These are phyloP conservation scores for Ganoderma boninense DNA, from an alignment of 1,284 basidiomycete genomes.

Conservation along the genomic window DNA sequence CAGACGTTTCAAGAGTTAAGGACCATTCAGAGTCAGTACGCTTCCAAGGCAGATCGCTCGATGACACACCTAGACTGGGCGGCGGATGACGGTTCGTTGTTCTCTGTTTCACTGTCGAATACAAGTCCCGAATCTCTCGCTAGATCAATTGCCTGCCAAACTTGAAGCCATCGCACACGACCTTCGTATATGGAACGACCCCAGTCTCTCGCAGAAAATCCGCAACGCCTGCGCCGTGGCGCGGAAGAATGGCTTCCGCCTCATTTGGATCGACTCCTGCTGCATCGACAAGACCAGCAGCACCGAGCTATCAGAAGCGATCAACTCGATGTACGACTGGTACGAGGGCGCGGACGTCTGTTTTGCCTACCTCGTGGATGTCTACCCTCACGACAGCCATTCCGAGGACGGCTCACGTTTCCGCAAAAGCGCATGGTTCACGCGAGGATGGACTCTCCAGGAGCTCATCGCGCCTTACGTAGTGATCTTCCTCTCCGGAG, in stretches of 20 bases:
- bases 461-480: not conserved
- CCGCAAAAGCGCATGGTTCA: not conserved
- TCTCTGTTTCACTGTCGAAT: too few relatives aligned
- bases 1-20: too few relatives aligned
- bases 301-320: not conserved
- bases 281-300: slow-evolving; percentile 3
- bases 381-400: not conserved
- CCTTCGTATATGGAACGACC: not conserved
- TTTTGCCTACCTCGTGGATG: not conserved
- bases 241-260: not conserved
- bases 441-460: not conserved
- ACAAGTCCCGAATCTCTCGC: too few relatives aligned
- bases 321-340: slow-evolving; percentile 2
- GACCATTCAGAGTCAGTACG: not conserved
- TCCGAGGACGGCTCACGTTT: not conserved
- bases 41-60: too few relatives aligned
- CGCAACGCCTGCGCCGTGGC: not conserved
- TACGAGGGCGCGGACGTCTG: not conserved
- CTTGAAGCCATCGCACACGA: too few relatives aligned
- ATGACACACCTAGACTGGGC: too few relatives aligned
- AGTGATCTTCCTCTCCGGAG: not conserved
- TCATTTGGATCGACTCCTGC: not conserved
- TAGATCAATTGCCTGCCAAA: too few relatives aligned
- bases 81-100: too few relatives aligned
- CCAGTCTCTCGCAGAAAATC: not conserved